phyloP scores from a whole-genome alignment of 805 yeast species.

The Barnettozyma botsteinii region DNA sequence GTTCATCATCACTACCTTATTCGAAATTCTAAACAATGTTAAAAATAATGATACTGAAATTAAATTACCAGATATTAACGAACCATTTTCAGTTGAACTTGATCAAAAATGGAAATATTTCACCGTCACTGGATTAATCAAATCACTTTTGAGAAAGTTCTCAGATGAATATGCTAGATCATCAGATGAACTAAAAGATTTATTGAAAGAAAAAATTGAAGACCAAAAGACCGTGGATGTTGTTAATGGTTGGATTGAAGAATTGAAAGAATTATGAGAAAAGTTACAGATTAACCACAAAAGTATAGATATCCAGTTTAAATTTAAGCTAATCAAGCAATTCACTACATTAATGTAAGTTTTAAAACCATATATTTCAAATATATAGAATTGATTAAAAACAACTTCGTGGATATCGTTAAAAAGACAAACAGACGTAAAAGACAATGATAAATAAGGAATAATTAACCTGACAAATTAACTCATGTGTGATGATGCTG shows the following conservation, averaged over 20 bases:
- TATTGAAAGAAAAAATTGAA: constrained; percentile 28
- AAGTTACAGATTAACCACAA: not conserved
- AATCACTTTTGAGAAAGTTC: constrained; percentile 36
- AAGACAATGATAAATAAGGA: not conserved
- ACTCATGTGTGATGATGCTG: constrained; percentile 1
- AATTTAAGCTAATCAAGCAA: too few species aligned
- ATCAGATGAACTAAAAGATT: constrained; percentile 29
- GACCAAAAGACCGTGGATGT: constrained; percentile 28
- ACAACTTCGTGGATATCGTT: not conserved
- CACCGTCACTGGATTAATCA: constrained; percentile 31
- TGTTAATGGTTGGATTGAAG: constrained; percentile 30
- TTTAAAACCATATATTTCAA: not conserved
- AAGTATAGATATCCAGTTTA: not conserved
- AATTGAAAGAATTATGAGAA: constrained; percentile 22
- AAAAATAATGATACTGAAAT: constrained; percentile 21
- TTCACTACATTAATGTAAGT: not conserved
- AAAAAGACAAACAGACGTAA: not conserved
- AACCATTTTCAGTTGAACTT: constrained; percentile 26
- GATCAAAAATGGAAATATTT: constrained; percentile 40
- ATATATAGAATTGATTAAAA: not conserved
- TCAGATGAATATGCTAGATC: constrained; percentile 37
- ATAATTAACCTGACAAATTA: not conserved
- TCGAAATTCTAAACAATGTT: constrained; percentile 19
- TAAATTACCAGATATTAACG: constrained; percentile 23
- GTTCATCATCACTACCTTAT: constrained; percentile 25